phyloP scores from a whole-genome alignment of 805 yeast species.

The Ogataea dorogensis region DNA sequence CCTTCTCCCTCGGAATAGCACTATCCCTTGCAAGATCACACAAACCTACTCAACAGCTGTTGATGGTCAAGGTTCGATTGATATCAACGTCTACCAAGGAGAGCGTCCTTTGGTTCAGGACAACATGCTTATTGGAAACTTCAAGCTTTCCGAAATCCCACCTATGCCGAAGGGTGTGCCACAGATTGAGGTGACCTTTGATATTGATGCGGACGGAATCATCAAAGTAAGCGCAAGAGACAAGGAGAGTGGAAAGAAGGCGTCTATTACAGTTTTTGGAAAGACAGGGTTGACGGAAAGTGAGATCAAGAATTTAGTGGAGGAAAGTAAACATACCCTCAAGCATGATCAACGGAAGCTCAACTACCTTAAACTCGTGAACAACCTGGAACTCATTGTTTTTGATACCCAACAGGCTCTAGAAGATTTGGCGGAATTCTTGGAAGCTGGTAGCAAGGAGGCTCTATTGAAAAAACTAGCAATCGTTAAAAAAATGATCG shows the following conservation, averaged over 20 bases:
- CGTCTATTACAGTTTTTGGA: conserved; percentile 95
- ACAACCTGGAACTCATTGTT: conserved; percentile 44
- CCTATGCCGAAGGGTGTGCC: conserved; percentile 89
- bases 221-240: conserved; percentile 94
- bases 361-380: conserved; percentile 70
- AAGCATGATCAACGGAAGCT: conserved; percentile 58
- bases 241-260: conserved; percentile 89
- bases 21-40: conserved; percentile 90
- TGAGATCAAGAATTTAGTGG: conserved; percentile 89
- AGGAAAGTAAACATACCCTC: conserved; percentile 85
- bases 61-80: conserved; percentile 92
- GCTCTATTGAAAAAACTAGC: conserved; percentile 22
- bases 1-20: conserved; percentile 83
- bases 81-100: conserved; percentile 96
- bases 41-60: conserved; percentile 95
- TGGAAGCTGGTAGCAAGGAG: conserved; percentile 18
- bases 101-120: conserved; percentile 94
- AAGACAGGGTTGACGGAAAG: conserved; percentile 88
- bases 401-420: conserved; percentile 38
- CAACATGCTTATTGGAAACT: conserved; percentile 93
- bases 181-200: conserved; percentile 88
- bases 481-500: conserved; percentile 30
- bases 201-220: conserved; percentile 95
- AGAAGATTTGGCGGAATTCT: conserved; percentile 21
- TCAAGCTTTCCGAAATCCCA: conserved; percentile 87